A percentile compares a stretch with the other conserved stretches of the same genome.
Conservation (phyloP, 1,139 yeast genomes). For the Taphrina betulina region DNA sequence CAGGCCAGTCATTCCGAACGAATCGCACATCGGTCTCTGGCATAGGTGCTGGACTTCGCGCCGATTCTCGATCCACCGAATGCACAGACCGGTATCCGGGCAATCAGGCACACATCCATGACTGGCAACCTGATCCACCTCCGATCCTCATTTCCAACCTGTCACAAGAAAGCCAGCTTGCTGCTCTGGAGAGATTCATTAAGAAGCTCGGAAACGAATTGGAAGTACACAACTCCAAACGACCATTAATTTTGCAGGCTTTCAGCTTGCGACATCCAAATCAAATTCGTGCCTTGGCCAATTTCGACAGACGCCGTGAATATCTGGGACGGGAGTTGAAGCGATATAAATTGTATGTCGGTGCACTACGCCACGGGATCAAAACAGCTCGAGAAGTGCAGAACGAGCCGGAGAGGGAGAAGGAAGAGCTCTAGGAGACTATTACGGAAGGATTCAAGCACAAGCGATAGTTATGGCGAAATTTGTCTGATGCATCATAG, state of each 20-base stretch:
- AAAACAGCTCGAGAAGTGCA: slow-evolving; percentile 4
- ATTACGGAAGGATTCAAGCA: no score
- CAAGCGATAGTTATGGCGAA: no score
- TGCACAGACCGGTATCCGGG: slow-evolving; percentile 38
- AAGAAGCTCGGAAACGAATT: slow-evolving; percentile 39
- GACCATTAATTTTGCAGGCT: slow-evolving; percentile 39
- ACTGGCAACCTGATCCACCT: slow-evolving; percentile 44
- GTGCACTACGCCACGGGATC: slow-evolving; percentile 23
- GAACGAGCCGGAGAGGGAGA: no score
- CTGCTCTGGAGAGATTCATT: slow-evolving; percentile 39
- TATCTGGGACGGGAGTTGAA: slow-evolving; percentile 43
- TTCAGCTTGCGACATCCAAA: slow-evolving; percentile 41
- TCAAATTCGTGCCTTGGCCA: slow-evolving; percentile 42
- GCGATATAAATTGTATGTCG: slow-evolving; percentile 42
- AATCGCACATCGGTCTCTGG: no score
- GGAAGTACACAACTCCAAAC: slow-evolving; percentile 41
- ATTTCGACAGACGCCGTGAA: slow-evolving; percentile 45
- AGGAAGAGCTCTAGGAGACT: no score
- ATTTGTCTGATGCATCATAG: no score
- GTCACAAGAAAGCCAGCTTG: slow-evolving; percentile 42
- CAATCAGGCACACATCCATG: slow-evolving; percentile 40
- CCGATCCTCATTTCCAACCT: slow-evolving; percentile 41
- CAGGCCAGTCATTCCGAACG: slow-evolving; percentile 5
- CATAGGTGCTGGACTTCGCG: not conserved
- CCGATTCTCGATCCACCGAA: not conserved